Evolutionary conservation across 2,329 filamentous ascomycete species (phyloP).

Genomic region (Hymenoscyphus fructigenus): DNA sequence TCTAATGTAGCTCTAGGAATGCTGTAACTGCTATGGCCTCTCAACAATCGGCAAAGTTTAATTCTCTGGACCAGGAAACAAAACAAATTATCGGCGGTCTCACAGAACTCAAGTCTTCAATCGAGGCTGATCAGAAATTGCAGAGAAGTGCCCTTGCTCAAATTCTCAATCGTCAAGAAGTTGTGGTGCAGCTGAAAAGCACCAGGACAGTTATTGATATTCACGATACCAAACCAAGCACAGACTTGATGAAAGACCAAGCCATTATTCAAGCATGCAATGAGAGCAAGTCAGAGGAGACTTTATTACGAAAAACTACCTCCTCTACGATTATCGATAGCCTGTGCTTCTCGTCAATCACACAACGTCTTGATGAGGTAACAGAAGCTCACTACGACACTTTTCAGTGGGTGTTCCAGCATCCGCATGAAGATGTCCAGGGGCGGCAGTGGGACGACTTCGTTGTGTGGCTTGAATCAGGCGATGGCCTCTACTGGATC

Average conservation of each 20-base stretch:
- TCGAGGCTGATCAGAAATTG: no score
- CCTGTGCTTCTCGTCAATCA: background rate
- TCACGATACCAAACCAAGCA: no score
- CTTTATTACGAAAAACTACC: no score
- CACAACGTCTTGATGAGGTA: background rate
- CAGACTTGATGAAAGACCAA: background rate
- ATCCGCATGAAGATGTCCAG: background rate
- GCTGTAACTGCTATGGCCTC: background rate
- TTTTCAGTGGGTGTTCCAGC: conserved; percentile 18
- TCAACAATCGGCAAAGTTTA: background rate
- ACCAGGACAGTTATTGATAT: no score
- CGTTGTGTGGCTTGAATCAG: conserved; percentile 13
- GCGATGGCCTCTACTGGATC: conserved; percentile 16
- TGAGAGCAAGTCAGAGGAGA: background rate
- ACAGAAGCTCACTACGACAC: conserved; percentile 12
- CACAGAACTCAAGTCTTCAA: background rate
- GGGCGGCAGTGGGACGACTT: conserved; percentile 9
- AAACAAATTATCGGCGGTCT: background rate
- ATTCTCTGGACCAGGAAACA: background rate
- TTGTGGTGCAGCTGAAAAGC: background rate
- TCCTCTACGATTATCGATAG: background rate
- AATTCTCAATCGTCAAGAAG: background rate
- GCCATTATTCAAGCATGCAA: background rate
- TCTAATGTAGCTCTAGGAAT: background rate
- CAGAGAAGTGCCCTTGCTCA: background rate